These are phyloP conservation scores for Phytophthora pini DNA, from an alignment of 352 stramenopile genomes.

Conservation along the genomic window DNA sequence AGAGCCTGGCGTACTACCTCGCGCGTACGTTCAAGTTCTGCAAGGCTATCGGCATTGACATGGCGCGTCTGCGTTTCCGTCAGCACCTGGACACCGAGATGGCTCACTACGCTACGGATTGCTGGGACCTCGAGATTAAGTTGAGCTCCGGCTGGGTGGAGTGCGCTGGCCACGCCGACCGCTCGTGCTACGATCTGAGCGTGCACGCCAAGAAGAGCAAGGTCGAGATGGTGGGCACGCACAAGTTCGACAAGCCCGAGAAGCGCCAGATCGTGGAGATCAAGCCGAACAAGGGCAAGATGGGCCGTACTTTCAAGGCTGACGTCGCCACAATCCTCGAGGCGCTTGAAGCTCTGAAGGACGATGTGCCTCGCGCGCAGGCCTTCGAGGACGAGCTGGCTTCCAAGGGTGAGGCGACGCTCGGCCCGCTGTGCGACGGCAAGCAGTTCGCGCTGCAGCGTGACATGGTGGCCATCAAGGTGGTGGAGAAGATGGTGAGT, in stretches of 20 bases:
- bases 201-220: constrained; percentile 90
- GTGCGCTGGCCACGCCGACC: constrained; percentile 98
- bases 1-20: constrained; percentile 99
- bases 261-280: constrained; percentile 95
- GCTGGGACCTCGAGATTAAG: constrained; percentile 99
- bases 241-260: constrained; percentile 93
- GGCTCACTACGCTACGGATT: constrained; percentile 99
- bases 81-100: constrained; percentile 99
- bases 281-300: constrained; percentile 97
- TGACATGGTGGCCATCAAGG: constrained; percentile 95
- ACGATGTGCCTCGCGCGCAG: constrained; percentile 87
- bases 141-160: constrained; percentile 98
- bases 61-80: constrained; percentile 95
- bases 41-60: constrained; percentile 94
- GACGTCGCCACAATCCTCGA: constrained; percentile 88
- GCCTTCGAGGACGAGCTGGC: constrained; percentile 94
- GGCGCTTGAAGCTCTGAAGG: constrained; percentile 81
- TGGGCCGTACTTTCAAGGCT: constrained; percentile 97
- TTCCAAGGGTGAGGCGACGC: constrained; percentile 85
- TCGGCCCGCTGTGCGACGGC: constrained; percentile 89
- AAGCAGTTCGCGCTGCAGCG: constrained; percentile 93
- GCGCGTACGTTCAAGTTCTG: constrained; percentile 97
- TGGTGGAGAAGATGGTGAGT: constrained; percentile 96
- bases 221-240: constrained; percentile 88
- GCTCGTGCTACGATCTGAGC: constrained; percentile 98